These are phyloP conservation scores for Diophrys sp. DNA, from an alignment of 73 alveolate genomes.

Conservation along the genomic window DNA sequence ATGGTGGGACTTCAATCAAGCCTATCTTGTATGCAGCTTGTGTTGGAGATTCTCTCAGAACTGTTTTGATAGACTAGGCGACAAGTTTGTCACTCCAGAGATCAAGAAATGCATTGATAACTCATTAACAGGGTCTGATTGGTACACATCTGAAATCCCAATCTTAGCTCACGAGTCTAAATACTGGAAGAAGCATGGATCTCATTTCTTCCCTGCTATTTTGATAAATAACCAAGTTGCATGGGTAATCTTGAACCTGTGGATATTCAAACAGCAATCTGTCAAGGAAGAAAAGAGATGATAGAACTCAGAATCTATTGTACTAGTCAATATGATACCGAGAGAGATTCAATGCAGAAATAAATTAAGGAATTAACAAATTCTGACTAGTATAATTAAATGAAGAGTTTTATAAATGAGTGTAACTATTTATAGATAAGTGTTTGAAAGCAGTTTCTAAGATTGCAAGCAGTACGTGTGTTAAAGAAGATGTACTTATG, in stretches of 20 bases:
- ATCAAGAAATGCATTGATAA: conserved; percentile 37
- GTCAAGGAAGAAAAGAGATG: too few species aligned
- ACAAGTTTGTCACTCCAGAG: conserved; percentile 14
- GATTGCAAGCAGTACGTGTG: background rate
- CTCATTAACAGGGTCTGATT: conserved; percentile 25
- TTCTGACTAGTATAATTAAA: too few species aligned
- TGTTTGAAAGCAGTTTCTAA: background rate
- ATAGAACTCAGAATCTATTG: too few species aligned
- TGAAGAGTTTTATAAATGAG: too few species aligned
- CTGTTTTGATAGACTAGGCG: conserved; percentile 32
- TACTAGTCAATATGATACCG: too few species aligned
- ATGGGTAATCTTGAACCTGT: conserved; percentile 55
- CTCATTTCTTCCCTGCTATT: conserved; percentile 46
- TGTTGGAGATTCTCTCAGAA: conserved; percentile 46
- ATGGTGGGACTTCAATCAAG: conserved; percentile 74
- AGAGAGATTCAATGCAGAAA: too few species aligned
- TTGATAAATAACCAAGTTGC: conserved; percentile 36
- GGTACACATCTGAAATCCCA: conserved; percentile 22
- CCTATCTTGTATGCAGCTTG: conserved; percentile 33
- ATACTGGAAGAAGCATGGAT: conserved; percentile 44
- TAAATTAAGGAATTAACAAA: too few species aligned
- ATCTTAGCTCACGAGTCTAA: conserved; percentile 27
- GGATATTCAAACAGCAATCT: conserved; percentile 39
- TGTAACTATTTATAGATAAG: too few species aligned
- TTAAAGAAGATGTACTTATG: too few species aligned